phyloP scores from a whole-genome alignment of 768 basidiomycete species.

The Termitomyces sp. region DNA sequence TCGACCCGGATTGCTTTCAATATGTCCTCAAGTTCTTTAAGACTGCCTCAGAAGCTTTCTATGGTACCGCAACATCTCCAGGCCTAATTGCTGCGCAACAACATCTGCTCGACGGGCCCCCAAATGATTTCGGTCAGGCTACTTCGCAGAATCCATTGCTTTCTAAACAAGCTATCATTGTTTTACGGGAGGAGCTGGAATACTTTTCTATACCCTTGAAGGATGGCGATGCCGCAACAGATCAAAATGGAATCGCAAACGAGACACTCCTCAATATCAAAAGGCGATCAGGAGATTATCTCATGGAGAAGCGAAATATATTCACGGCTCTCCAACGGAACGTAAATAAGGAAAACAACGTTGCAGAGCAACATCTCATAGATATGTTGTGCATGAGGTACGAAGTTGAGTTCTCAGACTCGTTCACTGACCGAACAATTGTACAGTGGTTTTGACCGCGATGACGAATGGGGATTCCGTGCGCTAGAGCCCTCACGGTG shows the following conservation, averaged over 20 bases:
- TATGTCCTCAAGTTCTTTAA: slow-evolving; percentile 93
- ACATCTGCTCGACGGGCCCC: slow-evolving; percentile 63
- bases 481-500: slow-evolving; percentile 94
- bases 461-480: slow-evolving; percentile 98
- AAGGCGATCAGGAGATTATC: slow-evolving; percentile 76
- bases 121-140: slow-evolving; percentile 55
- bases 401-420: slow-evolving; percentile 7
- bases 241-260: slow-evolving; percentile 78
- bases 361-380: slow-evolving; percentile 98
- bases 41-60: slow-evolving; percentile 83
- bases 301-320: slow-evolving; percentile 87
- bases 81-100: slow-evolving; percentile 79
- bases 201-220: slow-evolving; percentile 95
- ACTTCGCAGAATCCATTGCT: slow-evolving; percentile 87
- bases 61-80: slow-evolving; percentile 70
- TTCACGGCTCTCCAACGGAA: slow-evolving; percentile 98
- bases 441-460: slow-evolving; percentile 87
- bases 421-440: slow-evolving; percentile 2
- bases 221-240: slow-evolving; percentile 53
- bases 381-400: slow-evolving; percentile 99
- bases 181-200: slow-evolving; percentile 95
- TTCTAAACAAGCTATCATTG: slow-evolving; percentile 96
- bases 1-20: slow-evolving; percentile 95
- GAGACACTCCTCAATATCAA: slow-evolving; percentile 75
- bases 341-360: slow-evolving; percentile 98